Conservation (phyloP, 2,329 filamentous ascomycete species). For the Alternaria sp. region DNA sequence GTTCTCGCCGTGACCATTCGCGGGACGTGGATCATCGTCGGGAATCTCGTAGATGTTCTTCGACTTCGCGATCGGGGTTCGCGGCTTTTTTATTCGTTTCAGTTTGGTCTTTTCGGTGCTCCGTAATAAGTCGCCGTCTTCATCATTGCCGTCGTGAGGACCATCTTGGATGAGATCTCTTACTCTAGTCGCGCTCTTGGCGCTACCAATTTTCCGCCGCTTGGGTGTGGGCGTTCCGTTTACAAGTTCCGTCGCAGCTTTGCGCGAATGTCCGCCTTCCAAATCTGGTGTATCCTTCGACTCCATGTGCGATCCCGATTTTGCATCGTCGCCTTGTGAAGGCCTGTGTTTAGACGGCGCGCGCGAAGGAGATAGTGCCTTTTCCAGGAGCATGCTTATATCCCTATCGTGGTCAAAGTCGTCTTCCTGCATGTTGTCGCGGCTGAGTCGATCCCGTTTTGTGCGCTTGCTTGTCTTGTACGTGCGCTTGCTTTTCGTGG, state of each 20-base stretch:
- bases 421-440: not conserved
- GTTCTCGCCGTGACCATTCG: not conserved
- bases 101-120: constrained; percentile 4
- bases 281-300: not conserved
- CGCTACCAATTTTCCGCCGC: constrained; percentile 9
- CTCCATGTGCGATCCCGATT: not conserved
- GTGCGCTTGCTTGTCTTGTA: constrained; percentile 12
- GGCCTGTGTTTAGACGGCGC: not conserved
- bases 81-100: constrained; percentile 15
- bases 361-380: not conserved
- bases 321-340: not conserved
- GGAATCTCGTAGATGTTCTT: constrained; percentile 10
- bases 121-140: not conserved
- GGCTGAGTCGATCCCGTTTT: not conserved
- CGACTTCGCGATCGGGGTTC: not conserved
- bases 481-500: constrained; percentile 12
- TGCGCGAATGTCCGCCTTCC: not conserved
- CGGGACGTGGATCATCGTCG: constrained; percentile 4
- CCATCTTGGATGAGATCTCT: constrained; percentile 6
- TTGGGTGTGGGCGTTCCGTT: constrained; percentile 3
- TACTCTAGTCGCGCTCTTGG: constrained; percentile 6
- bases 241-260: fast-evolving
- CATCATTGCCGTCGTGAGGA: not conserved
- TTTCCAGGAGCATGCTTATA: not conserved
- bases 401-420: not conserved